Evolutionary conservation across 768 basidiomycete species (phyloP).

Genomic region (Candolleomyces eurysporus): DNA sequence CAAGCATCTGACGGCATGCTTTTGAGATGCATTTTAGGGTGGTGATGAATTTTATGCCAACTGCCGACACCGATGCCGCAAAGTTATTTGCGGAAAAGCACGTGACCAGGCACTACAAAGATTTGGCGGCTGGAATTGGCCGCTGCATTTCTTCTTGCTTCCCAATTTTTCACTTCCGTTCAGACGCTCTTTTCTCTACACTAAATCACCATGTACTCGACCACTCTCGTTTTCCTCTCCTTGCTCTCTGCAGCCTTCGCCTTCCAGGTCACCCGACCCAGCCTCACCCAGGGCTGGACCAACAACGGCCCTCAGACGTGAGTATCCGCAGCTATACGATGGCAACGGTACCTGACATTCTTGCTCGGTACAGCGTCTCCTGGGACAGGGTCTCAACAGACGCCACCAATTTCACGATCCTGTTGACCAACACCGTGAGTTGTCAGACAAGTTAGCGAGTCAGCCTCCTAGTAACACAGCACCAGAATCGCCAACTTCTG

Average conservation of each 20-base stretch:
- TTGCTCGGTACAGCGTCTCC: constrained; percentile 32
- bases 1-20: background rate
- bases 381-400: constrained; percentile 74
- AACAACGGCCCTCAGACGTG: constrained; percentile 50
- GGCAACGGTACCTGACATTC: background rate
- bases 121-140: background rate
- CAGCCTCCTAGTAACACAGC: constrained; percentile 1
- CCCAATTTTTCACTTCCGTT: constrained; percentile 21
- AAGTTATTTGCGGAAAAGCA: background rate
- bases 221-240: constrained; percentile 37
- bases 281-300: constrained; percentile 50
- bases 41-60: background rate
- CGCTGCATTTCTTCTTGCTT: background rate
- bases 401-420: constrained; percentile 59
- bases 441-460: background rate
- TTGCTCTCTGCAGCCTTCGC: constrained; percentile 57
- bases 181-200: constrained; percentile 36
- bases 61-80: background rate
- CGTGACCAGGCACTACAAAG: too few species aligned
- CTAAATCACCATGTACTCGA: constrained; percentile 7
- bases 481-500: constrained; percentile 33
- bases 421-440: constrained; percentile 64
- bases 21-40: background rate
- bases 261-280: constrained; percentile 60
- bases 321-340: constrained; percentile 12